Evolutionary conservation across 306 rosid genomes (phyloP).

Genomic region (Styphnolobium japonicum): DNA sequence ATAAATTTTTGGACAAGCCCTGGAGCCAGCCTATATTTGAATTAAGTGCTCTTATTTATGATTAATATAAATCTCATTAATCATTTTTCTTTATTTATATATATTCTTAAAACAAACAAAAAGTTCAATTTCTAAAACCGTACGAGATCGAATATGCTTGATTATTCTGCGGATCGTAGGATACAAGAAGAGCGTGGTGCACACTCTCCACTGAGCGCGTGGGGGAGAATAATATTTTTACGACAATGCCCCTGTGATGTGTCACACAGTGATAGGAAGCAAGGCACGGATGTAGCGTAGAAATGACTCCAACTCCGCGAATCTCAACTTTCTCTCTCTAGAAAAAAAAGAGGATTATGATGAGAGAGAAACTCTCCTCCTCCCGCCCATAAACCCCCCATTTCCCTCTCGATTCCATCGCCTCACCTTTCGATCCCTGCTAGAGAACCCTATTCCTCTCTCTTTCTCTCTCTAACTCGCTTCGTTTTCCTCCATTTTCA

Average conservation of each 20-base stretch:
- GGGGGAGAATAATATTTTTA: too few species aligned
- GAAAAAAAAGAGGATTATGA: neutral
- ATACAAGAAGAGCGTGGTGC: neutral
- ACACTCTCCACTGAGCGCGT: neutral
- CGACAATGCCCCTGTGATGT: neutral
- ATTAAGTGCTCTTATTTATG: too few species aligned
- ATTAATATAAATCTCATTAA: too few species aligned
- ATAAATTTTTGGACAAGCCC: too few species aligned
- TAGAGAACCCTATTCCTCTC: conserved; percentile 28
- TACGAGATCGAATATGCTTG: too few species aligned
- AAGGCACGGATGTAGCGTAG: conserved; percentile 41
- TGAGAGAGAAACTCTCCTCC: conserved; percentile 23
- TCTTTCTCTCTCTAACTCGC: neutral
- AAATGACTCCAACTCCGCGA: conserved; percentile 47
- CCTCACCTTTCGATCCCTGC: conserved; percentile 36
- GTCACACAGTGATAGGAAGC: neutral
- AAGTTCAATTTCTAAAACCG: too few species aligned
- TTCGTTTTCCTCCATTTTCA: conserved; percentile 8
- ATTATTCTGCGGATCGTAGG: too few species aligned
- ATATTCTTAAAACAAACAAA: too few species aligned
- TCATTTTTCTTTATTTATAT: too few species aligned
- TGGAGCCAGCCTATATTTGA: too few species aligned
- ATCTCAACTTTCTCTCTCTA: conserved; percentile 25
- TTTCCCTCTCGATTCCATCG: conserved; percentile 47
- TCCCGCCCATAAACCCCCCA: conserved; percentile 14